Percentiles rank a stretch among this genome's conserved stretches.
Evolutionary conservation across 257 asterid genomes (phyloP).

Genomic region (Parsonsia alboflavescens): DNA sequence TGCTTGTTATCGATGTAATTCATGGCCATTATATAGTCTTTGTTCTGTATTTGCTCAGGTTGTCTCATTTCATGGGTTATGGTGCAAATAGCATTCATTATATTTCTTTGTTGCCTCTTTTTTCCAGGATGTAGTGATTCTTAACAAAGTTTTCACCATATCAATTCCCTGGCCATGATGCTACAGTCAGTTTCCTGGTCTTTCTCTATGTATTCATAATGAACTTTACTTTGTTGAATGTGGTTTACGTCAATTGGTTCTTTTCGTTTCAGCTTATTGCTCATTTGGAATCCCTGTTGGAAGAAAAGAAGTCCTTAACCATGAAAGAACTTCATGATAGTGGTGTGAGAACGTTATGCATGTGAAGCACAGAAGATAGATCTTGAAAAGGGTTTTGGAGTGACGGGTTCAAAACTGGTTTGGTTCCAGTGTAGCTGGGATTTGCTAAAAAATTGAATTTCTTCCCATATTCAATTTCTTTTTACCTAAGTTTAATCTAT

Average conservation of each 20-base stretch:
- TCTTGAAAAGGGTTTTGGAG: slow-evolving; percentile 68
- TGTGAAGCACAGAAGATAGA: slow-evolving; percentile 51
- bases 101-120: slow-evolving; percentile 3
- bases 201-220: neutral
- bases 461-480: neutral
- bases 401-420: slow-evolving; percentile 5
- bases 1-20: neutral
- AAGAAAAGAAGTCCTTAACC: slow-evolving; percentile 58
- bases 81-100: slow-evolving; percentile 9
- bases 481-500: neutral
- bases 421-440: neutral
- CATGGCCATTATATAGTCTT: neutral
- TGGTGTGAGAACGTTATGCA: slow-evolving; percentile 35
- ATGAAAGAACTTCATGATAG: slow-evolving; percentile 38
- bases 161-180: slow-evolving; percentile 86
- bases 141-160: slow-evolving; percentile 67
- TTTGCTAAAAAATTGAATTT: neutral
- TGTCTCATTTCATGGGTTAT: slow-evolving; percentile 4
- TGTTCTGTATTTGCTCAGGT: neutral
- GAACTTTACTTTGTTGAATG: neutral
- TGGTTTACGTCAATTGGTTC: neutral
- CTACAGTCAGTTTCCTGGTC: slow-evolving; percentile 43
- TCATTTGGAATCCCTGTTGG: slow-evolving; percentile 75
- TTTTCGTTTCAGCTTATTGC: slow-evolving; percentile 54
- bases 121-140: slow-evolving; percentile 85